These are phyloP conservation scores for Solanum peruvianum DNA, from an alignment of 257 asterid species.

Conservation along the genomic window DNA sequence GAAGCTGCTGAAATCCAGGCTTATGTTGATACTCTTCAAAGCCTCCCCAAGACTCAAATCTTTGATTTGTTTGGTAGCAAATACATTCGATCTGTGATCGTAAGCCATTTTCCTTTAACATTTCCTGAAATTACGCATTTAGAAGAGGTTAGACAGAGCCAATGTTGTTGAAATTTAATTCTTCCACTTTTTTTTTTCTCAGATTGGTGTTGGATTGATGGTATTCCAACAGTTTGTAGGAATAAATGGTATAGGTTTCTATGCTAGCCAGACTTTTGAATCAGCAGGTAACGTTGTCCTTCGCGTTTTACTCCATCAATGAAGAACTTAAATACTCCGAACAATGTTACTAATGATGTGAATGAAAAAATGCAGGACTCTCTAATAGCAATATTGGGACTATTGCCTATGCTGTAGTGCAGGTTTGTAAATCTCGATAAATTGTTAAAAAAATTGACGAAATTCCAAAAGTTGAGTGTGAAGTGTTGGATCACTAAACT, in stretches of 20 bases:
- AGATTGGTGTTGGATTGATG: constrained; percentile 84
- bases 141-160: background rate
- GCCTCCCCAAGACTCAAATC: constrained; percentile 39
- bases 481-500: background rate
- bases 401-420: constrained; percentile 57
- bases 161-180: background rate
- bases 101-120: constrained; percentile 15
- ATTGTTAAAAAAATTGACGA: background rate
- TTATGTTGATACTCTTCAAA: constrained; percentile 28
- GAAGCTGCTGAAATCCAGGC: constrained; percentile 81
- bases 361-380: constrained; percentile 31
- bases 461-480: background rate
- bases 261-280: constrained; percentile 63
- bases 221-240: constrained; percentile 69
- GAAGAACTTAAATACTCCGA: background rate
- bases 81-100: constrained; percentile 55
- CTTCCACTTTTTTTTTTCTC: background rate
- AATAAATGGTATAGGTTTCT: constrained; percentile 71
- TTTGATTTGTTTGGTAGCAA: constrained; percentile 42
- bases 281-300: constrained; percentile 37
- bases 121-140: background rate
- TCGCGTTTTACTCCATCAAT: background rate
- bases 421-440: constrained; percentile 24
- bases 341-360: background rate
- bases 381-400: constrained; percentile 61